Conservation (phyloP, 164 flowering plant genomes). For the Berberis thunbergii region DNA sequence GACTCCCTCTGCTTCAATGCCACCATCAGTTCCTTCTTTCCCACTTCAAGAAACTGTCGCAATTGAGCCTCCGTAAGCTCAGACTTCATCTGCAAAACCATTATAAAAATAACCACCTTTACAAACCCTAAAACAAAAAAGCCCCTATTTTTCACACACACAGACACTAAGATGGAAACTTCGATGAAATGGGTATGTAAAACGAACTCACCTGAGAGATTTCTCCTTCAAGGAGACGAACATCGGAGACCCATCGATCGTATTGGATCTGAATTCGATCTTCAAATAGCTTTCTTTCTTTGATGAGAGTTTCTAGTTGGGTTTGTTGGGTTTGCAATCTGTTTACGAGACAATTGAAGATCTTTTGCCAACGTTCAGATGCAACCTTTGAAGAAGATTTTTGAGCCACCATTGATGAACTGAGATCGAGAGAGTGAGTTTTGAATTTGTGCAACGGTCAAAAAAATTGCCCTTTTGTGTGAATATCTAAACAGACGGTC, state of each 20-base stretch:
- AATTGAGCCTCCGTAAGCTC: constrained; percentile 21
- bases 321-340: constrained; percentile 32
- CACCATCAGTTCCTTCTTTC: constrained; percentile 30
- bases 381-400: neutral
- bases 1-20: constrained; percentile 47
- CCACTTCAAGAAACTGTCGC: constrained; percentile 24
- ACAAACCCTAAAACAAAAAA: neutral
- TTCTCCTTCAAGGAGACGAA: constrained; percentile 25
- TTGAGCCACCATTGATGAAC: too few relatives aligned
- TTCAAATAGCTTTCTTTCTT: constrained; percentile 38
- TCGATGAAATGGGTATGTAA: neutral
- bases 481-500: too few relatives aligned
- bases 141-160: neutral
- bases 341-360: constrained; percentile 27
- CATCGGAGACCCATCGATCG: constrained; percentile 36
- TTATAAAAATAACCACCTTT: constrained; percentile 4
- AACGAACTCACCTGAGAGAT: constrained; percentile 34
- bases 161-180: neutral
- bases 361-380: constrained; percentile 30
- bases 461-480: too few relatives aligned
- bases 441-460: too few relatives aligned
- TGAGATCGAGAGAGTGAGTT: too few relatives aligned
- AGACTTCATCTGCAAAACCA: constrained; percentile 35
- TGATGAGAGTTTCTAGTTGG: constrained; percentile 34
- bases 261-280: constrained; percentile 31